Evolutionary conservation across 805 yeast genomes (phyloP).

Genomic region (Debaryomyces tyrocola): DNA sequence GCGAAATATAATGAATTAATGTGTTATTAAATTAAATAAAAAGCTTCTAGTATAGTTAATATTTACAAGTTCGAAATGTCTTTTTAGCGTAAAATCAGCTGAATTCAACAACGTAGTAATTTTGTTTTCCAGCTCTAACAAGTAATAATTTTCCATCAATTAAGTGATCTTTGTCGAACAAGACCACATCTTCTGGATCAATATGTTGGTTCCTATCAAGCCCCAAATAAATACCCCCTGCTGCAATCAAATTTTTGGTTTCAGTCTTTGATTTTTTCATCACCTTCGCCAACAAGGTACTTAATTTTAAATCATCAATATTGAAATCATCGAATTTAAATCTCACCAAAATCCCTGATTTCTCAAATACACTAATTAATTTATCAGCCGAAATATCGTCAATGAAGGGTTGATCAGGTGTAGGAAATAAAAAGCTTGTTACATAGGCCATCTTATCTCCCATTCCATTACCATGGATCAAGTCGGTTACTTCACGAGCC

Average conservation of each 20-base stretch:
- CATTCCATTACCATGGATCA: slow-evolving; percentile 80
- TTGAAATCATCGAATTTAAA: slow-evolving; percentile 35
- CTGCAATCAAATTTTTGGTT: slow-evolving; percentile 58
- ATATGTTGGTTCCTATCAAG: slow-evolving; percentile 50
- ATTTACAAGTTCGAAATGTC: slow-evolving; percentile 1
- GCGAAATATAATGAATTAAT: slow-evolving; percentile 7
- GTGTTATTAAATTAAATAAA: slow-evolving; percentile 7
- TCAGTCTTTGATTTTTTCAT: slow-evolving; percentile 55
- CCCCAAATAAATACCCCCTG: slow-evolving; percentile 77
- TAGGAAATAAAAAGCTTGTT: slow-evolving; percentile 66
- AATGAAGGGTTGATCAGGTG: slow-evolving; percentile 48
- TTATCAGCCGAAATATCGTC: slow-evolving; percentile 48
- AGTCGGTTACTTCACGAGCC: slow-evolving; percentile 83
- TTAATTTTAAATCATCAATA: slow-evolving; percentile 43
- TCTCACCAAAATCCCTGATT: slow-evolving; percentile 53
- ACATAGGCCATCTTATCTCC: slow-evolving; percentile 68
- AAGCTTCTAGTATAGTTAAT: neutral
- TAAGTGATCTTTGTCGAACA: slow-evolving; percentile 49
- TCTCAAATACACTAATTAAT: slow-evolving; percentile 54
- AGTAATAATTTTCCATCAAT: slow-evolving; percentile 62
- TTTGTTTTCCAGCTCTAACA: slow-evolving; percentile 73
- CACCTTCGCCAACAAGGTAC: slow-evolving; percentile 51
- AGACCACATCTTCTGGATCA: slow-evolving; percentile 49
- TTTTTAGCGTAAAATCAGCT: neutral
- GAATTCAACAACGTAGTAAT: slow-evolving; percentile 56